Conservation (phyloP, 176 grass and related monocot species). For the Musa beccarii region DNA sequence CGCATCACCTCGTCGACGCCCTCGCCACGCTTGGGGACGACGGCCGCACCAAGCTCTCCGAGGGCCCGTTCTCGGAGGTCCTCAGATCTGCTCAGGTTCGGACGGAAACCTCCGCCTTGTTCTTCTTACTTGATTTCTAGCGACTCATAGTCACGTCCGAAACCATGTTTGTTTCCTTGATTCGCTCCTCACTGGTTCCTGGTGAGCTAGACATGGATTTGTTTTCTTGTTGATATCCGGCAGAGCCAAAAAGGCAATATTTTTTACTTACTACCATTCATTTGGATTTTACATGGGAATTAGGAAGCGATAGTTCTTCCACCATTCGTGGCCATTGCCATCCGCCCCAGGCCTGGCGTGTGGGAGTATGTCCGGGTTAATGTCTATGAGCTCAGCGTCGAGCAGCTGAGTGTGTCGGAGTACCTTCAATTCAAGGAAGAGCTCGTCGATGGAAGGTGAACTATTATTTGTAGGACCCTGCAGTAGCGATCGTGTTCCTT, state of each 20-base stretch:
- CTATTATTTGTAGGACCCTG: background rate
- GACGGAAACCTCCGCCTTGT: background rate
- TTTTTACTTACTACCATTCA: background rate
- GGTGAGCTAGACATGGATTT: background rate
- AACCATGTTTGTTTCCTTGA: background rate
- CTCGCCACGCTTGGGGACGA: slow-evolving; percentile 58
- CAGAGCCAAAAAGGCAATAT: background rate
- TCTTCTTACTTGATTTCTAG: background rate
- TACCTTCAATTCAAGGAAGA: slow-evolving; percentile 89
- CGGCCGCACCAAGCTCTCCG: slow-evolving; percentile 38
- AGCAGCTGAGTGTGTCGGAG: slow-evolving; percentile 73
- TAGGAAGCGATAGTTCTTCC: slow-evolving; percentile 96
- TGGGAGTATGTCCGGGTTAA: slow-evolving; percentile 95
- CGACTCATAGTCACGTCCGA: background rate
- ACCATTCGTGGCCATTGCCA: slow-evolving; percentile 90
- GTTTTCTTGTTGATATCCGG: background rate
- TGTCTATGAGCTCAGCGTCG: slow-evolving; percentile 84
- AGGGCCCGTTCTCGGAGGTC: slow-evolving; percentile 87
- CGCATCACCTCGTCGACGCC: slow-evolving; percentile 76
- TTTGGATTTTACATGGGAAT: slow-evolving; percentile 1
- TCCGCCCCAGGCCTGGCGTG: slow-evolving; percentile 85
- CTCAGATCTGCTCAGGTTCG: slow-evolving; percentile 60
- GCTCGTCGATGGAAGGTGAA: slow-evolving; percentile 68
- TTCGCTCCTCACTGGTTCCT: background rate
- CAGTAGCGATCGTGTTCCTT: background rate